These are phyloP conservation scores for Asterophora parasitica DNA, from an alignment of 768 basidiomycete genomes.

Conservation along the genomic window DNA sequence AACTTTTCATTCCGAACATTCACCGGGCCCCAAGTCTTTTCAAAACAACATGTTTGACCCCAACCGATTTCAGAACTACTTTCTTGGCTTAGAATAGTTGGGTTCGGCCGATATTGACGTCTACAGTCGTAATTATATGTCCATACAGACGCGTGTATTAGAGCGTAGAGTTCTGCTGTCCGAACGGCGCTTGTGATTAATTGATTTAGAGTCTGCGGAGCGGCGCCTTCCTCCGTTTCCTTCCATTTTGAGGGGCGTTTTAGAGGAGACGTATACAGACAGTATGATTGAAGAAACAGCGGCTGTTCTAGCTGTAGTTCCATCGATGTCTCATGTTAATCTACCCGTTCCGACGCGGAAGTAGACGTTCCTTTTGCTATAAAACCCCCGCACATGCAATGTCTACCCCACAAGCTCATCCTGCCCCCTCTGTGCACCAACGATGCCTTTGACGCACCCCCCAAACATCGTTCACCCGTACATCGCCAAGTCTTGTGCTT, in stretches of 20 bases:
- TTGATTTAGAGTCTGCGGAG: too few relatives aligned
- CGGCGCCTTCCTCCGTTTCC: neutral
- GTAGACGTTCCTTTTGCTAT: neutral
- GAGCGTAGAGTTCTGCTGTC: too few relatives aligned
- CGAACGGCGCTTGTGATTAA: neutral
- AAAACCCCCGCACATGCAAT: slow-evolving; percentile 1
- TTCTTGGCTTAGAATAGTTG: too few relatives aligned
- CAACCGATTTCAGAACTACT: too few relatives aligned
- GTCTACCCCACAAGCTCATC: neutral
- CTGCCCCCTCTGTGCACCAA: too few relatives aligned
- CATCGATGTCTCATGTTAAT: neutral
- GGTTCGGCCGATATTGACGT: too few relatives aligned
- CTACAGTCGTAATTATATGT: too few relatives aligned
- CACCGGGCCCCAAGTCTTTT: too few relatives aligned
- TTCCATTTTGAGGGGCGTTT: neutral
- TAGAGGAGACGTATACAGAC: too few relatives aligned
- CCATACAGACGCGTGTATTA: too few relatives aligned
- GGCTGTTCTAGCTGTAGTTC: neutral
- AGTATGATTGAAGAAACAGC: neutral
- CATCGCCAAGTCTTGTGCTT: slow-evolving; percentile 11
- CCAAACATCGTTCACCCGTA: neutral
- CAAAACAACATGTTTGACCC: too few relatives aligned
- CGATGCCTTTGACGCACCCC: neutral
- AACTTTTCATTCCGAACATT: too few relatives aligned
- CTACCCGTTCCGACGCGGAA: neutral